phyloP scores from a whole-genome alignment of 306 rosid species.

The Cucumis melo region DNA sequence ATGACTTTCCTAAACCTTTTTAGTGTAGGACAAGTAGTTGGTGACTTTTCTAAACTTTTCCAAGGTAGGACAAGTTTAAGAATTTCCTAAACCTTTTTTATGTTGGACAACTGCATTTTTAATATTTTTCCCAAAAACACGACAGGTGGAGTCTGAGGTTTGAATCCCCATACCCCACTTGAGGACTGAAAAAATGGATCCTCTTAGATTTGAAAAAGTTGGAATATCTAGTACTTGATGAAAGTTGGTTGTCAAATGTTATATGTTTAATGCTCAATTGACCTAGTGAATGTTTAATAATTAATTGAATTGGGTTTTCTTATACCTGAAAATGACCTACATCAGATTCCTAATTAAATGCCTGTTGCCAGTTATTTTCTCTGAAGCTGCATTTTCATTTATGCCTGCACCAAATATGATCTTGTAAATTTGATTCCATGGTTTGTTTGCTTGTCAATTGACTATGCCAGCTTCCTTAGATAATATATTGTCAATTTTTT shows the following conservation, averaged over 20 bases:
- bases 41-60: no score
- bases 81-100: no score
- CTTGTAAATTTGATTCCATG: background rate
- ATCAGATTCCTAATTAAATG: background rate
- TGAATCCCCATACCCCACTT: no score
- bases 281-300: background rate
- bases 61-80: no score
- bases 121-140: no score
- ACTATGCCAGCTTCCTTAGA: background rate
- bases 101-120: no score
- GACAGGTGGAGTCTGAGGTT: no score
- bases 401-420: background rate
- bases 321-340: background rate
- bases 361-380: background rate
- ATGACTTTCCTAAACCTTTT: no score
- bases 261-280: background rate
- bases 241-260: background rate
- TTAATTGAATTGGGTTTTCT: background rate
- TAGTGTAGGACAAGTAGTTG: no score
- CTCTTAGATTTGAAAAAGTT: background rate
- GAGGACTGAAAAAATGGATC: background rate
- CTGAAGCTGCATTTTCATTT: background rate
- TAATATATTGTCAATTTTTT: background rate
- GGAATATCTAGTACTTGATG: background rate
- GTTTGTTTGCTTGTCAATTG: background rate